A percentile compares a stretch with the other conserved stretches of the same genome.
phyloP scores from a whole-genome alignment of 2,329 filamentous ascomycete genomes.

The Fusarium protoensiforme region DNA sequence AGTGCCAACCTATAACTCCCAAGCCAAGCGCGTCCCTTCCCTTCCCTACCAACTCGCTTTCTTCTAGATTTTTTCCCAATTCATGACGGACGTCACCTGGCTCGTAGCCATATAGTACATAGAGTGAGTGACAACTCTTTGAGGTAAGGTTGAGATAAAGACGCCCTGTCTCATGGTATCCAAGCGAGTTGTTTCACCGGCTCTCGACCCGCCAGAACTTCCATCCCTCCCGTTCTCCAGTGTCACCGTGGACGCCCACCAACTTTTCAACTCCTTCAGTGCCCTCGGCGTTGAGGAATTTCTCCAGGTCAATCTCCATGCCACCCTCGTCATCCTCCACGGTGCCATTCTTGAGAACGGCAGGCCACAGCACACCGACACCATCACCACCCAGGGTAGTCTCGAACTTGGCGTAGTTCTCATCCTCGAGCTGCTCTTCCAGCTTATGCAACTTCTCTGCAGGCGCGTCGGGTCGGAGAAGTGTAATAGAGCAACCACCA shows the following conservation, averaged over 20 bases:
- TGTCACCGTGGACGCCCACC: constrained; percentile 80
- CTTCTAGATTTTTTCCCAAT: constrained; percentile 19
- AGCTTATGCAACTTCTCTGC: constrained; percentile 69
- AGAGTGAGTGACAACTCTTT: constrained; percentile 14
- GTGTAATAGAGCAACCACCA: constrained; percentile 93
- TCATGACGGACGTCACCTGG: constrained; percentile 40
- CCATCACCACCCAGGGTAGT: constrained; percentile 93
- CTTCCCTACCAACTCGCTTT: constrained; percentile 23
- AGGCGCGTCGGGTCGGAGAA: constrained; percentile 76
- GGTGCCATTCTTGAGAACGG: constrained; percentile 86
- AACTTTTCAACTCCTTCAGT: constrained; percentile 87
- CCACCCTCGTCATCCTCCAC: constrained; percentile 82
- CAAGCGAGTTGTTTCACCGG: constrained; percentile 35
- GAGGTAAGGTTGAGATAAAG: constrained; percentile 4
- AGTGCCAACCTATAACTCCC: constrained; percentile 24
- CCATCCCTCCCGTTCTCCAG: constrained; percentile 81
- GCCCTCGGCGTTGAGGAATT: constrained; percentile 83
- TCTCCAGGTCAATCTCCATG: constrained; percentile 91
- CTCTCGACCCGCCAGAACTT: constrained; percentile 83
- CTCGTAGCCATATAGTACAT: constrained; percentile 36
- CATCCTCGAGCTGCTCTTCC: constrained; percentile 71
- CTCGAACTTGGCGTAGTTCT: constrained; percentile 86
- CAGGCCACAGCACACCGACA: constrained; percentile 93
- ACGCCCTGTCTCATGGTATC: not conserved
- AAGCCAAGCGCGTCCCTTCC: constrained; percentile 32